Evolutionary conservation across 1,284 basidiomycete species (phyloP), one percentile per base, ranked within the genome.

Genomic region (Irpex sp.): DNA sequence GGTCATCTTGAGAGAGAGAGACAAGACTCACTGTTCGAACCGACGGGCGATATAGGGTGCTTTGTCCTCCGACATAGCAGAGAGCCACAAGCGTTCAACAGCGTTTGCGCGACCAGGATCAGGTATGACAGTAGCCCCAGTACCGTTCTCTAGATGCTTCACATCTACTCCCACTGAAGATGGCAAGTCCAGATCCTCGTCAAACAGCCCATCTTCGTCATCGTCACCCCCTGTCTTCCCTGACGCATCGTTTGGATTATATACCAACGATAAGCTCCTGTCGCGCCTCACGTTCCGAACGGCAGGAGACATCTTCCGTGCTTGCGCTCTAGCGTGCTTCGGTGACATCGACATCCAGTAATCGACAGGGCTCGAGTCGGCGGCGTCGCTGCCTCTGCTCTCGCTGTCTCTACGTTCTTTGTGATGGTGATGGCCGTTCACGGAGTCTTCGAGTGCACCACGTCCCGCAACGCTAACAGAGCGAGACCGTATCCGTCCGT

Each of bases 21-120:
- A 37, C 19, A 51, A 7, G 9, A 78, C 88, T 69, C 64, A 92
- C 92, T 83, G 73, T 63, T 89, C 84, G 69, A 93, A 93, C 33
- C 86, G 81, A 66, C 78, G 81, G 2, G 81, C 81, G 55, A 92
- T 79, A 49, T 77, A 70, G 53, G 81, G 78, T 54, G 90, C 87
- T 73, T 92, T 93, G 4, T 87, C 90, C 17, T 89, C 85, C 0
- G 88, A 89, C 91, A 96, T 96, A 13, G 86, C 89, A 21, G 85
- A 81, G 57, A 96, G 78, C 93, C 94, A 96, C 61, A 82, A 81
- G 57, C 88, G 82, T 73, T 96, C 89, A 61, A 88, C 71, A 6
- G 87, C 81, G 11, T 87, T 93, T 26, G 94, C 93, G 39, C 88
- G 82, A 1, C 87, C 88, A n/a, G 94, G 94, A 74, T 95, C 91